Percentiles rank a stretch among this genome's conserved stretches.
phyloP scores from a whole-genome alignment of 164 flowering plant species.

The Magnolia officinalis region DNA sequence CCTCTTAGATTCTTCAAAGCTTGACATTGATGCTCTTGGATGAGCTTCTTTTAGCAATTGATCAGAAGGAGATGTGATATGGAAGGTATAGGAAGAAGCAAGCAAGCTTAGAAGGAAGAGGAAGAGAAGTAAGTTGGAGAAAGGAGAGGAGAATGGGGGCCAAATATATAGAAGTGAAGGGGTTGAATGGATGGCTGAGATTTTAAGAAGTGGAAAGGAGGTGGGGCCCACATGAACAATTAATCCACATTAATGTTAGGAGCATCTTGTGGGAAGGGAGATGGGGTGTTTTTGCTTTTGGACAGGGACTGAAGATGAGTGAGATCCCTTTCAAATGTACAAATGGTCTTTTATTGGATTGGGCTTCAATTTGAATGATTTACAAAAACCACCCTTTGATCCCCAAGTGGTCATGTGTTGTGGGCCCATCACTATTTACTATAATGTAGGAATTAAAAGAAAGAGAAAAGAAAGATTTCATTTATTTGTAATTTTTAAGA shows the following conservation, averaged over 20 bases:
- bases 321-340: conserved; percentile 18
- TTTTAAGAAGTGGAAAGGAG: conserved; percentile 15
- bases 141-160: conserved; percentile 5
- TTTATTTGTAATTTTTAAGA: too few species aligned
- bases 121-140: conserved; percentile 4
- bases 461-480: too few species aligned
- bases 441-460: too few species aligned
- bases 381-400: neutral
- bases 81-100: neutral
- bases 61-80: neutral
- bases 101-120: conserved; percentile 3
- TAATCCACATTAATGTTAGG: conserved; percentile 5
- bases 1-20: conserved; percentile 36
- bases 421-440: neutral
- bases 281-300: conserved; percentile 2
- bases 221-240: conserved; percentile 22
- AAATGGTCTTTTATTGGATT: conserved; percentile 14
- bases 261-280: neutral
- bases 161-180: conserved; percentile 41
- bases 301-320: conserved; percentile 4
- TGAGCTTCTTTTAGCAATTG: neutral
- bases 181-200: conserved; percentile 43
- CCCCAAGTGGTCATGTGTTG: neutral
- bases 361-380: conserved; percentile 17
- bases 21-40: conserved; percentile 37